phyloP scores from a whole-genome alignment of 2,329 filamentous ascomycete species.

The Neofusicoccum umdonicola region DNA sequence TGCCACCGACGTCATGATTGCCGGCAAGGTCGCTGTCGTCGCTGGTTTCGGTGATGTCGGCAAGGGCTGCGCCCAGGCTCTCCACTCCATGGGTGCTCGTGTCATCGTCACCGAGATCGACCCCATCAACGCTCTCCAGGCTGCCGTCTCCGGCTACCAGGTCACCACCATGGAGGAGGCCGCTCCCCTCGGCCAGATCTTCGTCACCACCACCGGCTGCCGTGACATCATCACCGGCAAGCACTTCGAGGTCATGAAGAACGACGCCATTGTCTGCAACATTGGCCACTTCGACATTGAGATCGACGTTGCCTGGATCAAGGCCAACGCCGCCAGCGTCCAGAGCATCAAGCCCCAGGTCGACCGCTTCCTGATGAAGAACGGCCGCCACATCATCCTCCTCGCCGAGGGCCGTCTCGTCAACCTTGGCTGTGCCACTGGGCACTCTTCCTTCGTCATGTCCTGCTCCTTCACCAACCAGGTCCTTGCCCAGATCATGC shows the following conservation, averaged over 20 bases:
- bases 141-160: conserved; percentile 94
- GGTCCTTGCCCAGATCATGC: conserved; percentile 97
- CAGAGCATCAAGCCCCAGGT: conserved; percentile 99
- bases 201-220: conserved; percentile 98
- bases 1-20: conserved; percentile 99
- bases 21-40: conserved; percentile 96
- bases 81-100: conserved; percentile 94
- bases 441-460: conserved; percentile 99
- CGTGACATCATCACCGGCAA: conserved; percentile 89
- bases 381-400: conserved; percentile 95
- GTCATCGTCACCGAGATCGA: conserved; percentile 96
- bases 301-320: conserved; percentile 99
- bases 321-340: conserved; percentile 88
- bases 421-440: conserved; percentile 98
- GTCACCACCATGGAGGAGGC: conserved; percentile 98
- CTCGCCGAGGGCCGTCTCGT: conserved; percentile 97
- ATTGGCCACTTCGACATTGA: conserved; percentile 99
- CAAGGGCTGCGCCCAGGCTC: conserved; percentile 95
- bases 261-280: conserved; percentile 99
- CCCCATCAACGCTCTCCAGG: conserved; percentile 99
- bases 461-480: conserved; percentile 99
- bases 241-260: conserved; percentile 94
- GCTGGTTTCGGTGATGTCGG: conserved; percentile 98
- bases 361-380: conserved; percentile 94
- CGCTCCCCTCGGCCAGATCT: conserved; percentile 86